A percentile compares a stretch with the other conserved stretches of the same genome.
These are phyloP conservation scores for Boechera retrofracta DNA, from an alignment of 345 rosid genomes.

Conservation along the genomic window DNA sequence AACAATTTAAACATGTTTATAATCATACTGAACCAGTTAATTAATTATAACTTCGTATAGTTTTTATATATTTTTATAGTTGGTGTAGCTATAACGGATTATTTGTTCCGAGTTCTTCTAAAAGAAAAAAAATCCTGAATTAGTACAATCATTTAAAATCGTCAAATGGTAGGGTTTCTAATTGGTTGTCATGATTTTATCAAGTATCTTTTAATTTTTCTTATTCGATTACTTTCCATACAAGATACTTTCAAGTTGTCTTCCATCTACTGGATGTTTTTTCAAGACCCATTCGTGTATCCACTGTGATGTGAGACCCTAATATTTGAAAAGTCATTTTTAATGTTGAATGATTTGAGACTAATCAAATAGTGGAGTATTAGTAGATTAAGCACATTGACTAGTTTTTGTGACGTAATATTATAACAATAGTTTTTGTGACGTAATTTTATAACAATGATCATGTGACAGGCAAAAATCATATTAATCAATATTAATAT, in stretches of 20 bases:
- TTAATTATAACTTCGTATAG: neutral
- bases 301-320: slow-evolving; percentile 34
- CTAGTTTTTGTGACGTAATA: slow-evolving; percentile 19
- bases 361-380: slow-evolving; percentile 41
- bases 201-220: neutral
- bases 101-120: slow-evolving; percentile 11
- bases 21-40: neutral
- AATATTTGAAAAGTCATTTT: slow-evolving; percentile 15
- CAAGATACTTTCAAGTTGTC: slow-evolving; percentile 33
- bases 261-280: slow-evolving; percentile 20
- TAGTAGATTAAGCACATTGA: slow-evolving; percentile 41
- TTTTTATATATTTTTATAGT: neutral
- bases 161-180: slow-evolving; percentile 37
- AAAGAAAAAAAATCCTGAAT: neutral
- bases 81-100: neutral
- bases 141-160: neutral
- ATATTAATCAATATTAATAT: neutral
- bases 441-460: slow-evolving; percentile 11
- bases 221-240: slow-evolving; percentile 22
- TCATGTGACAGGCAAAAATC: slow-evolving; percentile 17
- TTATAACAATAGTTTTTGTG: slow-evolving; percentile 9
- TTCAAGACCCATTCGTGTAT: slow-evolving; percentile 18
- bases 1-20: too few species aligned
- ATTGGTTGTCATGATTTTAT: slow-evolving; percentile 30
- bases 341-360: slow-evolving; percentile 25